Conservation (phyloP, 768 basidiomycete species). For the Auricularia auricula-judae region DNA sequence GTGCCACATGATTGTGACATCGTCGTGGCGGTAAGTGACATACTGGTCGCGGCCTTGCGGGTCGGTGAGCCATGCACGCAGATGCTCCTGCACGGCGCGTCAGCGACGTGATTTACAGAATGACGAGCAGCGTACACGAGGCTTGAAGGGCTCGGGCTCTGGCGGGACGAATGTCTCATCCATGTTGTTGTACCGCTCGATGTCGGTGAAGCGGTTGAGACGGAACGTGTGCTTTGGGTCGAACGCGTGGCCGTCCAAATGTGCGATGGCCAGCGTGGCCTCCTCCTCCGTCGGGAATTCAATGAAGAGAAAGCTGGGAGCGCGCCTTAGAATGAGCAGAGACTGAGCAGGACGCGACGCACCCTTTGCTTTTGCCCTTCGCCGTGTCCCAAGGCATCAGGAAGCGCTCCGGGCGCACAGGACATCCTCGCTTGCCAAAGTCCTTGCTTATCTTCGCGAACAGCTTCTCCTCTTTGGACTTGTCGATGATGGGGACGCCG, state of each 20-base stretch:
- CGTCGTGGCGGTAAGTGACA: constrained; percentile 85
- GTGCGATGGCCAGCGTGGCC: constrained; percentile 52
- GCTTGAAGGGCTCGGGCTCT: constrained; percentile 54
- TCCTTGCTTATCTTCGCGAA: constrained; percentile 72
- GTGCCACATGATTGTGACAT: constrained; percentile 87
- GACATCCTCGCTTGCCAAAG: constrained; percentile 69
- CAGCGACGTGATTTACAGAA: not conserved
- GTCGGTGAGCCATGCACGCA: constrained; percentile 91
- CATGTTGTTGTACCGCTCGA: constrained; percentile 69
- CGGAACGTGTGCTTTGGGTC: constrained; percentile 79
- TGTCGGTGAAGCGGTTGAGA: constrained; percentile 80
- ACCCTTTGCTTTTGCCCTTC: constrained; percentile 89
- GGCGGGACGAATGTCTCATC: constrained; percentile 75
- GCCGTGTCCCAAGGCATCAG: constrained; percentile 81
- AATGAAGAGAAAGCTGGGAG: constrained; percentile 65
- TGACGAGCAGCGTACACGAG: constrained; percentile 42
- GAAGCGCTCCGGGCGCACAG: constrained; percentile 67
- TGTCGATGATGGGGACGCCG: constrained; percentile 84
- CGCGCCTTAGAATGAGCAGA: constrained; percentile 4
- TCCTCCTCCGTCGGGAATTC: constrained; percentile 65
- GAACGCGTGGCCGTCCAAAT: constrained; percentile 71
- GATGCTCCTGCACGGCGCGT: constrained; percentile 60
- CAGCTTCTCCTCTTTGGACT: constrained; percentile 72
- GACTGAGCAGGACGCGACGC: constrained; percentile 14
- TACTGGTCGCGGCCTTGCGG: constrained; percentile 90